Evolutionary conservation across 1,284 basidiomycete species (phyloP), one percentile per base, ranked within the genome.

Genomic region (Tremellales sp.): DNA sequence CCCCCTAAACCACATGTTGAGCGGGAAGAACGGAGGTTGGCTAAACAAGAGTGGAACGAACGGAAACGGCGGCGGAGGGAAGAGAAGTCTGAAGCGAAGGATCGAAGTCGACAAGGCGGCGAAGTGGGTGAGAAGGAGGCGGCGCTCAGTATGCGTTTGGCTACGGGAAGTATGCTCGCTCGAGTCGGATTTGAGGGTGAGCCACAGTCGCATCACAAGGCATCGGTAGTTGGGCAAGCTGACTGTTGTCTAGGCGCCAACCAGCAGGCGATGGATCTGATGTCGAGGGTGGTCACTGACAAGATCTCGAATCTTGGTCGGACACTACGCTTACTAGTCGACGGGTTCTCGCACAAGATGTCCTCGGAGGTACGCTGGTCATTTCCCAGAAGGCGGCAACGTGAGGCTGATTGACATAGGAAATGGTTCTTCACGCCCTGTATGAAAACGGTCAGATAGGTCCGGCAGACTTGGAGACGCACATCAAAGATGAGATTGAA

Each of bases 151-250:
- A 48, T 74, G 52, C 70, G 68, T 49, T 51, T 57, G n/a, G 63
- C 65, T 1, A 57, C 68, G 1, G 77, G 79, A 43, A 87, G 86
- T 67, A 77, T 93, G 43, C 67, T 93, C 56, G 87, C 90, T 53
- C 91, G 93, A 75, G 79, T 81, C 31, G 91, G 90, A 1, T 94
- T 96, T 65, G 90, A 94, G 77, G 87, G 90, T 86, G 49, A 50
- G 82, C 67, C 11, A 5, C 17, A n/a, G n/a, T n/a, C n/a, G n/a
- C n/a, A n/a, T n/a, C n/a, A n/a, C 12, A 1, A n/a, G 15, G 45
- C 44, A 40, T 15, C 21, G 22, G 40, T 39, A 51, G 53, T 51
- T 15, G 12, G n/a, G 21, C 11, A 41, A 36, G 17, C 23, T 40
- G 23, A 27, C 40, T 58, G 53, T 49, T 48, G 17, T 36, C 13